A percentile compares a stretch with the other conserved stretches of the same genome.
Evolutionary conservation across 2,329 filamentous ascomycete genomes (phyloP).

Genomic region (Fusarium multiceps): DNA sequence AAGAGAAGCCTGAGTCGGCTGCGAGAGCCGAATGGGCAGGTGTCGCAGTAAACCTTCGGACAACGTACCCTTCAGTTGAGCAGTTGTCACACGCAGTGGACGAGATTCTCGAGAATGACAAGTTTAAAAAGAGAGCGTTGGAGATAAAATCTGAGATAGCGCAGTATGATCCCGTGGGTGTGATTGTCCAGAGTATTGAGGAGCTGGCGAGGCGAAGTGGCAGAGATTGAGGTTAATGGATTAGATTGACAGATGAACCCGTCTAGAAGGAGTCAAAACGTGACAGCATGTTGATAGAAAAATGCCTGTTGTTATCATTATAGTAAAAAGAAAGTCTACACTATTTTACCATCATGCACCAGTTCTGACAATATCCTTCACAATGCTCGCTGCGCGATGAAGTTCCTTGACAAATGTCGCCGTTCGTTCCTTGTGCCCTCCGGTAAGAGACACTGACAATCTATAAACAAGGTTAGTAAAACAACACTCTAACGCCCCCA

Average conservation of each 20-base stretch:
- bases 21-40: constrained; percentile 5
- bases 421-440: neutral
- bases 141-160: constrained; percentile 2
- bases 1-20: constrained; percentile 6
- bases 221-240: too few relatives aligned
- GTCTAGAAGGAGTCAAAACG: too few relatives aligned
- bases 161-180: neutral
- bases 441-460: neutral
- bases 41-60: neutral
- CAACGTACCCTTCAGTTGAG: neutral
- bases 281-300: neutral
- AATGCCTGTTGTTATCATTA: neutral
- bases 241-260: too few relatives aligned
- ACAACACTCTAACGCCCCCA: accelerated
- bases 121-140: neutral
- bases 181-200: neutral
- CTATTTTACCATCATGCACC: neutral
- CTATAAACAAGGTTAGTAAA: neutral
- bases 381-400: neutral
- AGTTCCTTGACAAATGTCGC: neutral
- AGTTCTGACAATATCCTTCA: neutral
- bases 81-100: neutral
- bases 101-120: neutral
- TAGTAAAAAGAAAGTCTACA: too few relatives aligned
- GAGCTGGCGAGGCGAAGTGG: neutral